Percentiles rank a stretch among this genome's conserved stretches.
These are phyloP conservation scores for Phytophthora pistaciae DNA, from an alignment of 352 stramenopile genomes.

Conservation along the genomic window DNA sequence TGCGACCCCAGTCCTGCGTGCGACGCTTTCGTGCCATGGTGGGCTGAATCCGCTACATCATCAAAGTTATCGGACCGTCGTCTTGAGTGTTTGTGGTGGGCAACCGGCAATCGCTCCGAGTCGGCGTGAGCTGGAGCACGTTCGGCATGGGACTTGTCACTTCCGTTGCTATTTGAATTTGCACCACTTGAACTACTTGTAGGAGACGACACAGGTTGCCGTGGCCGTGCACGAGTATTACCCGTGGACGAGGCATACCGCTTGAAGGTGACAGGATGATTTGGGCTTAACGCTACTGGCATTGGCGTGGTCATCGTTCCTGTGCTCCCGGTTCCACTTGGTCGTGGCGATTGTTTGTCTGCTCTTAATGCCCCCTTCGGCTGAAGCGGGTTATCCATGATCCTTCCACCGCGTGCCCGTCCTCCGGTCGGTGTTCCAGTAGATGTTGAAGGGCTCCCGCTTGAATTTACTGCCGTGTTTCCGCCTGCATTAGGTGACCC, in stretches of 20 bases:
- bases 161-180: constrained; percentile 35
- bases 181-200: constrained; percentile 18
- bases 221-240: constrained; percentile 44
- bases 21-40: constrained; percentile 28
- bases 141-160: constrained; percentile 58
- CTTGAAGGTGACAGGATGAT: constrained; percentile 55
- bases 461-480: constrained; percentile 2
- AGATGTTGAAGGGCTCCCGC: constrained; percentile 18
- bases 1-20: constrained; percentile 32
- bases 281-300: constrained; percentile 38
- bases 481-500: constrained; percentile 8
- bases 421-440: constrained; percentile 44
- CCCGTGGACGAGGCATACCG: constrained; percentile 59
- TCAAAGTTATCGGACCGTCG: constrained; percentile 59
- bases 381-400: constrained; percentile 67
- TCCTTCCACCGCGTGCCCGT: constrained; percentile 42
- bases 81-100: constrained; percentile 55
- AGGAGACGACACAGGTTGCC: constrained; percentile 32
- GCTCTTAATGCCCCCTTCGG: constrained; percentile 42
- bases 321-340: constrained; percentile 28
- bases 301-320: constrained; percentile 31
- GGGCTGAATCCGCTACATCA: constrained; percentile 36
- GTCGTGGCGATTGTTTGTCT: constrained; percentile 58
- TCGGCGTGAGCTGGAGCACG: constrained; percentile 55
- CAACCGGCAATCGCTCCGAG: constrained; percentile 52